Base-by-base conservation (phyloP, 176 grass and related monocot species). In the Eleusine coracana region DNA sequence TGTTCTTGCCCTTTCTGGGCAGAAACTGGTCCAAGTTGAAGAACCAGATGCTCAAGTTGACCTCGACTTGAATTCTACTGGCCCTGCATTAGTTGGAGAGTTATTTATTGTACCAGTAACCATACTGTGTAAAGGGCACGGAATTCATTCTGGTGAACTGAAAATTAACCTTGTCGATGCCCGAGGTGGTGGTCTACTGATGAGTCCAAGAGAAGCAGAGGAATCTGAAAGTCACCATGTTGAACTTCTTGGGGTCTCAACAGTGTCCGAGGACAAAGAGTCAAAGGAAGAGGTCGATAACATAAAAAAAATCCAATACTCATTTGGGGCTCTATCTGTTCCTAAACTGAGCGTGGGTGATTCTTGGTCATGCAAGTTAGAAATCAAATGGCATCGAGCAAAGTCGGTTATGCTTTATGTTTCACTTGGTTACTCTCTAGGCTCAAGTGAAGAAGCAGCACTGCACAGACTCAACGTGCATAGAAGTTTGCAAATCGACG, bases 101-200 rank as follows among this genome's bases (percentile, higher is more conserved):
- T 84, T 86, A 68, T 99, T 96, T 83, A 64, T 66, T 70, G 48
- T 96, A 55, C 96, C 91, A 39, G 82, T 96, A 71, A 89, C 77
- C 23, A 76, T 99, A 71, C 28, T 85, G 37, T 91, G 93, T 56
- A 99, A 89, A 87, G 92, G 91, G 29, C 92, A 94, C 41, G 70
- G 82, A 73, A 69, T 99, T 56, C 85, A 89, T 93, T 92, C 80
- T 80, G 96, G 93, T 68, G 96, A 99, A 82, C 88, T 99, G 84
- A 99, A 99, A 82, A 92, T 99, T 89, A 99, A 99, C 85, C 91
- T 99, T 66, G 91, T 99, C 1, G 96, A 99, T 68, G 96, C 96
- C 59, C 90, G 86, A 90, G 96, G 96, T 64, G 92, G 92, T 73
- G 96, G 96, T 68, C 75, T 92, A 61, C 81, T 99, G 84, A 92